Conservation (phyloP, 169 alveolate species). For the Plasmodium vinckei region DNA sequence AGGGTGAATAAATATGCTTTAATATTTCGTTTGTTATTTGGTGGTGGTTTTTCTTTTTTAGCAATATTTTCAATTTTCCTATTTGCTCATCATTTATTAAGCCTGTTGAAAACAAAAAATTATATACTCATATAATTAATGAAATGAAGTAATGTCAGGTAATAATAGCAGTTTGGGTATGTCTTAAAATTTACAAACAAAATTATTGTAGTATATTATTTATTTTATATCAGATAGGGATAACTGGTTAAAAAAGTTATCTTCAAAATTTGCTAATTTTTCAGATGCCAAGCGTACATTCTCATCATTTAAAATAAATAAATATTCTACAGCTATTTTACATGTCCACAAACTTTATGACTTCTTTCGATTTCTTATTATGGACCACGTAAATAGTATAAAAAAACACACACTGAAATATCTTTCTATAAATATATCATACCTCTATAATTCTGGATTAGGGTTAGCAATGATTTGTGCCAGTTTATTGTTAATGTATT, state of each 20-base stretch:
- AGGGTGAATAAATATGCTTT: conserved; percentile 41
- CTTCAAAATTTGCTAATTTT: conserved; percentile 54
- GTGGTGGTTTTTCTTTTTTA: conserved; percentile 43
- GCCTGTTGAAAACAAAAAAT: conserved; percentile 16
- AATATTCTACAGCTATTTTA: not conserved
- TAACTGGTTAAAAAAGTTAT: conserved; percentile 67
- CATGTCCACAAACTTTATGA: not conserved
- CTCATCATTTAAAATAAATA: conserved; percentile 58
- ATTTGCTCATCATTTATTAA: conserved; percentile 22
- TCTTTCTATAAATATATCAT: not conserved
- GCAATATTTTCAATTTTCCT: conserved; percentile 13
- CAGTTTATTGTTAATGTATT: conserved; percentile 93
- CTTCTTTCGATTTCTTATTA: not conserved
- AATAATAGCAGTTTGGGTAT: too few relatives aligned
- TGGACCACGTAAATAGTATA: not conserved
- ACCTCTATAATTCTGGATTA: conserved; percentile 91
- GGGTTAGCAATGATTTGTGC: conserved; percentile 93
- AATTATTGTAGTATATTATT: not conserved
- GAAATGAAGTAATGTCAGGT: not conserved
- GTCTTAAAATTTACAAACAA: not conserved
- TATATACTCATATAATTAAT: too few relatives aligned
- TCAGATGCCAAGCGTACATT: conserved; percentile 76
- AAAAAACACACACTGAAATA: not conserved
- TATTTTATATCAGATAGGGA: conserved; percentile 73
- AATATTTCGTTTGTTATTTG: conserved; percentile 41